Evolutionary conservation across 1,284 basidiomycete genomes (phyloP), one percentile per base, ranked within the genome.

Genomic region (Trichosporon coremiiforme): DNA sequence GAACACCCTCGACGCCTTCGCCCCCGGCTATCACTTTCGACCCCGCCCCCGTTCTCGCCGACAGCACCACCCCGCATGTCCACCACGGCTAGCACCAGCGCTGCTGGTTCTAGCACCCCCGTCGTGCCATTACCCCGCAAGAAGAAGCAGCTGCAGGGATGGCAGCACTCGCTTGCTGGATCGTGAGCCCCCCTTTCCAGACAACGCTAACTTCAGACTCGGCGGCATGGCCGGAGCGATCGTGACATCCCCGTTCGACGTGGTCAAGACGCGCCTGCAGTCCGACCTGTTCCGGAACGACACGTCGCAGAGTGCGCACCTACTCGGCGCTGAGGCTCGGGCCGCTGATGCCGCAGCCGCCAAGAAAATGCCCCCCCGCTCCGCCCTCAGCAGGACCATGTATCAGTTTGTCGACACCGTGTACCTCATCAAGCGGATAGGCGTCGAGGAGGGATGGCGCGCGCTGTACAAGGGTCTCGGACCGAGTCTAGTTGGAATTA

Each of bases 161-260:
- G 90, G 90, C 89, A 89, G 71, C 92, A 95, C 78, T 90, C 93
- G 72, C 86, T 91, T 15, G 93, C 91, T 55, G 93, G 93, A 84
- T 92, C 92, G 93, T 94, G 76, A 82, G 90, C 15, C 2, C 4
- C 4, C 41, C 41, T 17, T 9, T 45, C 41, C n/a, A n/a, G n/a
- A n/a, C 2, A 45, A 3, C 8, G 22, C 68, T 69, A 73, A 69
- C 47, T 55, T n/a, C 75, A 96, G 95, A 35, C 85, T 96, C 10
- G 97, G 96, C 20, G 96, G 96, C 29, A 98, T 99, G 95, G 94
- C 94, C 79, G 97, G 96, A 60, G 95, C 95, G 10, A 92, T 97
- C 74, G 91, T 98, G 9, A 99, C 96, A 0, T 94, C 94, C 45
- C 96, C 96, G 0, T 95, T 99, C 76, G 96, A 99, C 82, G 94